These are phyloP conservation scores for Mycosarcoma maydis DNA, from an alignment of 1,284 basidiomycete species.

Conservation along the genomic window DNA sequence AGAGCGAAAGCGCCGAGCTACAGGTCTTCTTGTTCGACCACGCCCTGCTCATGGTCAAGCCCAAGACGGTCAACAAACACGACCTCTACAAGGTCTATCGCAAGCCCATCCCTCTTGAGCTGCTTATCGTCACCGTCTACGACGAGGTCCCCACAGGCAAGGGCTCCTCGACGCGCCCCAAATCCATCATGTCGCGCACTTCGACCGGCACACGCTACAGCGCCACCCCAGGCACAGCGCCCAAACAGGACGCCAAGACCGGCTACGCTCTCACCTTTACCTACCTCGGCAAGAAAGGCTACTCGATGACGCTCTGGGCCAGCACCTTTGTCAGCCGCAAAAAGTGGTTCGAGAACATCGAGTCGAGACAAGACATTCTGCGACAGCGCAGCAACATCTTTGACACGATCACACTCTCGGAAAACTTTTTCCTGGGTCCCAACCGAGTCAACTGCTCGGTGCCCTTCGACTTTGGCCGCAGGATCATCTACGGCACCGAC, in stretches of 20 bases:
- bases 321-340: constrained; percentile 83
- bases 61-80: constrained; percentile 83
- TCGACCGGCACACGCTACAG: constrained; percentile 65
- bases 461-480: constrained; percentile 85
- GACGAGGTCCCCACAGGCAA: constrained; percentile 73
- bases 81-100: constrained; percentile 95
- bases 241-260: constrained; percentile 79
- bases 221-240: constrained; percentile 60
- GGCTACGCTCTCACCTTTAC: constrained; percentile 92
- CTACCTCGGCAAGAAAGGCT: constrained; percentile 91
- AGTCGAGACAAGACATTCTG: constrained; percentile 86
- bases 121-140: constrained; percentile 83
- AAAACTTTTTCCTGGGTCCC: constrained; percentile 83
- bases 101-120: constrained; percentile 94
- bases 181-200: constrained; percentile 70
- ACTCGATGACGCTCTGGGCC: constrained; percentile 92
- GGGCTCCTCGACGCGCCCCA: constrained; percentile 66
- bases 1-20: constrained; percentile 83
- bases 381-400: constrained; percentile 87
- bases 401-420: constrained; percentile 83
- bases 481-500: constrained; percentile 94
- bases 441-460: constrained; percentile 89
- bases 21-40: constrained; percentile 97
- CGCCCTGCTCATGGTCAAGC: constrained; percentile 92
- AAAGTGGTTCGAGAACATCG: constrained; percentile 94